These are phyloP conservation scores for Monosporascus sp. DNA, from an alignment of 2,329 filamentous ascomycete species.

Conservation along the genomic window DNA sequence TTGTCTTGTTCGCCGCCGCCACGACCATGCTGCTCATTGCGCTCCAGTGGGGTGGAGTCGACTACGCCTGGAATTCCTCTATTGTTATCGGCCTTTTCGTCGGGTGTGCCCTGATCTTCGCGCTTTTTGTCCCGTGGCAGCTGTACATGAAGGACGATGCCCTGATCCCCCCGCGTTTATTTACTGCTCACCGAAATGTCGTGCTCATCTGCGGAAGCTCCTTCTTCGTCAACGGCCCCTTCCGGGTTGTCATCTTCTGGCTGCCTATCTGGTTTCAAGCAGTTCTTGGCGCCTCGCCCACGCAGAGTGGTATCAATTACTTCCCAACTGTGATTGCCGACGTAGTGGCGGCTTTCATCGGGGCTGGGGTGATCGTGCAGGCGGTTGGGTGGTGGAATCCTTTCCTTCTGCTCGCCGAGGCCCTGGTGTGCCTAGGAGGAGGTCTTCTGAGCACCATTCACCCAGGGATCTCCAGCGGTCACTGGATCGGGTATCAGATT, in stretches of 20 bases:
- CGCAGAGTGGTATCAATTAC: constrained; percentile 7
- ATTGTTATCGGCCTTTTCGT: constrained; percentile 18
- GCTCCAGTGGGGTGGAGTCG: constrained; percentile 10
- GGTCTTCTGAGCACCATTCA: constrained; percentile 12
- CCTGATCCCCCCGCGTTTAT: constrained; percentile 10
- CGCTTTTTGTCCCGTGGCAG: constrained; percentile 10
- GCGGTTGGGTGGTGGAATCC: constrained; percentile 12
- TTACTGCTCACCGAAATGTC: constrained; percentile 7
- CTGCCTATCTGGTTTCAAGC: constrained; percentile 17
- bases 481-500: constrained; percentile 17
- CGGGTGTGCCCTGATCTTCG: constrained; percentile 1
- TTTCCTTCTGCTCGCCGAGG: constrained; percentile 9
- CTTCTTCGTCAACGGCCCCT: constrained; percentile 15
- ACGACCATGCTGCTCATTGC: constrained; percentile 11
- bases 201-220: constrained; percentile 2
- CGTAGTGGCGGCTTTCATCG: constrained; percentile 10
- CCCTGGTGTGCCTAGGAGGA: constrained; percentile 7
- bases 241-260: constrained; percentile 14
- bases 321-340: constrained; percentile 14
- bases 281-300: constrained; percentile 2
- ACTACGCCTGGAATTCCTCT: constrained; percentile 11
- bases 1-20: constrained; percentile 3
- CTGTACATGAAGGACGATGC: constrained; percentile 4
- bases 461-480: constrained; percentile 3
- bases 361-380: constrained; percentile 4